Conservation (phyloP, 2,329 filamentous ascomycete genomes). For the Phymatotrichopsis omnivora region DNA sequence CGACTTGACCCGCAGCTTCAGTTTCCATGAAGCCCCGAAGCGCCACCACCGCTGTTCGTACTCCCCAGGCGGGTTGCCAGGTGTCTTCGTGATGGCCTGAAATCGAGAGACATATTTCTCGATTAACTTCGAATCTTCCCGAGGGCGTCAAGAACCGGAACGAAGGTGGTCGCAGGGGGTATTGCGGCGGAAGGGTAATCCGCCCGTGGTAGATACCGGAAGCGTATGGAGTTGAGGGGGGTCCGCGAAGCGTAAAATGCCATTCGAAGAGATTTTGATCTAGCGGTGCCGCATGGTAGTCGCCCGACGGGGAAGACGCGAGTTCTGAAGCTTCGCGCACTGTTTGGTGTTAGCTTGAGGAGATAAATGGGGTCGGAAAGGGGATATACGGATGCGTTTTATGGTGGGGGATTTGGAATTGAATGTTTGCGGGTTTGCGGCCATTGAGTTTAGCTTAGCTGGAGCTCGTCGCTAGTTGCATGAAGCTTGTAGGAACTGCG, state of each 20-base stretch:
- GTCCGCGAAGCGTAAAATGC: conserved; percentile 95
- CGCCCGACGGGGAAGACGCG: conserved; percentile 64
- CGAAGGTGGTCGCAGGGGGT: conserved; percentile 84
- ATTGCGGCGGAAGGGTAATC: conserved; percentile 79
- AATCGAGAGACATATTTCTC: conserved; percentile 92
- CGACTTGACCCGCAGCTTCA: conserved; percentile 75
- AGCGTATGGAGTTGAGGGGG: conserved; percentile 68
- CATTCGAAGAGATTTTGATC: conserved; percentile 93
- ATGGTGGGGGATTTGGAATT: conserved; percentile 75
- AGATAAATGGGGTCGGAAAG: conserved; percentile 16
- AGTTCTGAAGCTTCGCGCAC: conserved; percentile 89
- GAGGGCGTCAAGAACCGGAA: conserved; percentile 91
- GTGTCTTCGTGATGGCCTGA: conserved; percentile 94
- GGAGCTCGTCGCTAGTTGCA: too few species aligned
- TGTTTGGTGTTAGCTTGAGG: conserved; percentile 33
- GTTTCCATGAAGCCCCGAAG: conserved; percentile 90
- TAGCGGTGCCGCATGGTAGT: conserved; percentile 75
- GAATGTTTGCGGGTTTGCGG: too few species aligned
- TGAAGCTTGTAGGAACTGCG: too few species aligned
- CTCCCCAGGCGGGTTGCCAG: conserved; percentile 97
- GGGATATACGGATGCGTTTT: conserved; percentile 59
- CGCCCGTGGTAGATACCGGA: conserved; percentile 88
- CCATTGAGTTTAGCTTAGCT: too few species aligned
- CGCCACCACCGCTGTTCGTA: conserved; percentile 71
- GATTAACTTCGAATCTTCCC: conserved; percentile 89